Base-by-base conservation (phyloP, 2,329 filamentous ascomycete species). In the Cladosporium sp. region DNA sequence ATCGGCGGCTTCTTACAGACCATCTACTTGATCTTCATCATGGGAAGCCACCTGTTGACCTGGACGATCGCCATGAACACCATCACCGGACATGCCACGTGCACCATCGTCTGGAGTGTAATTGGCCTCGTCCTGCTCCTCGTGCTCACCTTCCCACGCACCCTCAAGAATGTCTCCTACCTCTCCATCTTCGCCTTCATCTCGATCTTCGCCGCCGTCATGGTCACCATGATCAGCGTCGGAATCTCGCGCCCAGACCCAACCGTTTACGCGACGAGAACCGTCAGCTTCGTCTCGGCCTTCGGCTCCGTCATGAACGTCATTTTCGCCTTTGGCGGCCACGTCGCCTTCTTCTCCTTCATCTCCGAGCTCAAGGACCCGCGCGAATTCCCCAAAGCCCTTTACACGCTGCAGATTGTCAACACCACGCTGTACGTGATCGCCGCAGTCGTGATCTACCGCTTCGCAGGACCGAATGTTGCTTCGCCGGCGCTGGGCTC, bases 51-150 rank as follows among this genome's bases (percentile, higher is more conserved):
- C 77, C 81, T 89, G 49, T 78, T 91, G 66, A 90, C 88, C 0
- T 90, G 90, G 68, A 85, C 84, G n/a, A 89, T 92, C 71, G 89
- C 89, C 65, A 84, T 91, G 76, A 88, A 88, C 71, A 87, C 83
- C 61, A 80, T 92, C 63, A 88, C 87, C 3, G 77, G 85, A 5
- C 83, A 89, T 68, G 85, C 82, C 0, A 82, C 84, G 0, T 91
- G 89, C 75, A 89, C 87, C 1, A 86, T 91, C 65, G 80, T 88
- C 0, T 91, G 87, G 79, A 85, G 83, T 1, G 80, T 88, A n/a
- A 78, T 88, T 1, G 88, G 86, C 0, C 72, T 88, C 68, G 72
- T 83, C 3, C 63, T 91, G 3, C 88, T 86, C 64, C 85, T 86
- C 71, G 64, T 86, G 10, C 81, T 86, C 31, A 86, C 86, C 44